These are phyloP conservation scores for Lodderomyces orthopsilosis DNA, from an alignment of 1,139 yeast species.

Conservation along the genomic window DNA sequence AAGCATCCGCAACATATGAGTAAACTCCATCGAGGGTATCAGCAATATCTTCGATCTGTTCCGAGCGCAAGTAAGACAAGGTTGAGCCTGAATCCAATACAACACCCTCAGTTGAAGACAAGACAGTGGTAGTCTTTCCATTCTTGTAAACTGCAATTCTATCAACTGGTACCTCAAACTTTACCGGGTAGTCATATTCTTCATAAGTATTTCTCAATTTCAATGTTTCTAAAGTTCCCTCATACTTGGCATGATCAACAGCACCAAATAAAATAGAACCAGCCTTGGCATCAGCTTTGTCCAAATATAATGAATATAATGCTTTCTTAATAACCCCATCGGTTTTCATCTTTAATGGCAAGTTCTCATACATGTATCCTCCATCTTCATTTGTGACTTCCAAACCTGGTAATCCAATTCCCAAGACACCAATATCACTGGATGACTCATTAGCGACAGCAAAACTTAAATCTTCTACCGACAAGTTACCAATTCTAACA, in stretches of 20 bases:
- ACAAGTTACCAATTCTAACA: conserved; percentile 36
- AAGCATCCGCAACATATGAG: conserved; percentile 21
- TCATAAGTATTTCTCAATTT: conserved; percentile 11
- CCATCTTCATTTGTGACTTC: conserved; percentile 33
- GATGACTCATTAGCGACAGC: conserved; percentile 48
- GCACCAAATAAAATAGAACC: conserved; percentile 33
- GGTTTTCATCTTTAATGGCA: conserved; percentile 28
- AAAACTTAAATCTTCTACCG: conserved; percentile 46
- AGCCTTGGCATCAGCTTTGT: conserved; percentile 18
- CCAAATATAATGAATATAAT: conserved; percentile 32
- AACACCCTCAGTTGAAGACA: conserved; percentile 24
- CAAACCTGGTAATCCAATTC: conserved; percentile 53
- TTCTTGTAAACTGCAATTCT: conserved; percentile 24
- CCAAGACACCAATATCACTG: conserved; percentile 48
- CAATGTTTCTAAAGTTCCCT: conserved; percentile 19
- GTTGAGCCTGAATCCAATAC: conserved; percentile 46
- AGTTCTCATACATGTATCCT: conserved; percentile 26
- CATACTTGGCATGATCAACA: conserved; percentile 26
- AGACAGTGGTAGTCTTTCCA: conserved; percentile 14
- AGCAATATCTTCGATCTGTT: conserved; percentile 27
- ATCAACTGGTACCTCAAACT: conserved; percentile 19
- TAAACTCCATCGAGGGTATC: conserved; percentile 26
- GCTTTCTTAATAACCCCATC: conserved; percentile 48
- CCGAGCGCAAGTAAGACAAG: conserved; percentile 32
- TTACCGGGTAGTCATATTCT: conserved; percentile 9